Percentiles rank a stretch among this genome's conserved stretches.
phyloP scores from a whole-genome alignment of 208 protist genomes.

The Porcisia hertigi region DNA sequence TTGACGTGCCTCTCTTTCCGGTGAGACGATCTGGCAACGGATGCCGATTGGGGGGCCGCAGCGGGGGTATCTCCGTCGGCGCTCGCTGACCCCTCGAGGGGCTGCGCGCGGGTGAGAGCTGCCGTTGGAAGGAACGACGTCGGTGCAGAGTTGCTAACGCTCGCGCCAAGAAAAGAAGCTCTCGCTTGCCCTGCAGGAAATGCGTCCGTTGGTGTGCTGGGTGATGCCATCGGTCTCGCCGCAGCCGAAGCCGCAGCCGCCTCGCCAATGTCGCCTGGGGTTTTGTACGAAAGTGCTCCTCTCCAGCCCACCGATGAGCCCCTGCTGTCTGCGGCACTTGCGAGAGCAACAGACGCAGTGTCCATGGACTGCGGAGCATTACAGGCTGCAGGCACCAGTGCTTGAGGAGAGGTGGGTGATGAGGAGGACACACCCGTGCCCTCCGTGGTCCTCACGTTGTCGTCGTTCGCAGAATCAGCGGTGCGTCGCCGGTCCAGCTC shows the following conservation, averaged over 20 bases:
- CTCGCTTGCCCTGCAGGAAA: neutral
- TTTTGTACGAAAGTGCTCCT: constrained; percentile 10
- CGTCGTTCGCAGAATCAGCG: neutral
- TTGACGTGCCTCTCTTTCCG: constrained; percentile 32
- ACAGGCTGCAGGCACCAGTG: neutral
- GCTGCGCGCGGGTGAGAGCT: neutral
- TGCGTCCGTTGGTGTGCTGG: neutral
- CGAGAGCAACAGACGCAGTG: neutral
- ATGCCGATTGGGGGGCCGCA: neutral
- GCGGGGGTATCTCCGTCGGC: neutral
- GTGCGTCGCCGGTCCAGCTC: constrained; percentile 34
- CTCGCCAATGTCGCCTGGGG: constrained; percentile 46
- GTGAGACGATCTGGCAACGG: neutral
- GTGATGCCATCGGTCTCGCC: neutral
- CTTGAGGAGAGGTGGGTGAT: neutral
- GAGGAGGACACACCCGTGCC: neutral
- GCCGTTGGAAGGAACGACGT: neutral
- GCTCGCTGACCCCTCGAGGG: neutral
- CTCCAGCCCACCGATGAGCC: neutral
- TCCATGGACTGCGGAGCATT: neutral
- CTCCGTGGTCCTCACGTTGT: neutral
- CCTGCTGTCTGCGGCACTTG: neutral
- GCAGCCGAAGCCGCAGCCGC: no score
- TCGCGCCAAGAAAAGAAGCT: neutral
- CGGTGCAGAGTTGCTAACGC: neutral